Percentiles rank a stretch among this genome's conserved stretches.
phyloP scores from a whole-genome alignment of 192 early-diverging fungal genomes.

The Pecoramyces ruminantium region DNA sequence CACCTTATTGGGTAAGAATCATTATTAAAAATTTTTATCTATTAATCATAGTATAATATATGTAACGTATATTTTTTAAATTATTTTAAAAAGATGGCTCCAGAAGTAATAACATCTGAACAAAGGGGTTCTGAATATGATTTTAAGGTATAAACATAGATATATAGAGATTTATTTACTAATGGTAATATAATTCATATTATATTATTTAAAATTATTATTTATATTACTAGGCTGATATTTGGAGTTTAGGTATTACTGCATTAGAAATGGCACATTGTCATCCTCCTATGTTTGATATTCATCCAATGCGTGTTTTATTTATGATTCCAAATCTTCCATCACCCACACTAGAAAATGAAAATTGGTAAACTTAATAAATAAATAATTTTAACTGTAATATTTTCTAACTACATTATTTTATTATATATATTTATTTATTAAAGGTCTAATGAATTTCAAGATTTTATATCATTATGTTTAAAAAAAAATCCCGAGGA shows the following conservation, averaged over 20 bases:
- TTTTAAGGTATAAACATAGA: conserved; percentile 5
- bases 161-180: no score
- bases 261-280: conserved; percentile 12
- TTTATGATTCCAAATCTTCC: conserved; percentile 26
- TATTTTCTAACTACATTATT: no score
- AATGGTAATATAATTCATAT: no score
- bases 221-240: conserved; percentile 6
- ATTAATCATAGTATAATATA: no score
- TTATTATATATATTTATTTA: not conserved
- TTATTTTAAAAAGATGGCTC: conserved; percentile 5
- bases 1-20: conserved; percentile 3
- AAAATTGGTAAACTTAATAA: conserved; percentile 12
- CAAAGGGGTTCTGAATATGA: conserved; percentile 3
- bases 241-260: conserved; percentile 11
- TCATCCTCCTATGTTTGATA: conserved; percentile 13
- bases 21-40: not conserved
- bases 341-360: conserved; percentile 18
- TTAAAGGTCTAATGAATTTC: conserved; percentile 25
- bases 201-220: no score
- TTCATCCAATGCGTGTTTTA: conserved; percentile 14
- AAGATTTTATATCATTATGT: conserved; percentile 23
- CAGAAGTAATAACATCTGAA: conserved; percentile 7
- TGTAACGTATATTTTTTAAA: no score
- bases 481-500: conserved; percentile 32
- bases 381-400: no score